Percentiles rank a stretch among this genome's conserved stretches.
Evolutionary conservation across 306 rosid species (phyloP).

Genomic region (Acacia crassicarpa): DNA sequence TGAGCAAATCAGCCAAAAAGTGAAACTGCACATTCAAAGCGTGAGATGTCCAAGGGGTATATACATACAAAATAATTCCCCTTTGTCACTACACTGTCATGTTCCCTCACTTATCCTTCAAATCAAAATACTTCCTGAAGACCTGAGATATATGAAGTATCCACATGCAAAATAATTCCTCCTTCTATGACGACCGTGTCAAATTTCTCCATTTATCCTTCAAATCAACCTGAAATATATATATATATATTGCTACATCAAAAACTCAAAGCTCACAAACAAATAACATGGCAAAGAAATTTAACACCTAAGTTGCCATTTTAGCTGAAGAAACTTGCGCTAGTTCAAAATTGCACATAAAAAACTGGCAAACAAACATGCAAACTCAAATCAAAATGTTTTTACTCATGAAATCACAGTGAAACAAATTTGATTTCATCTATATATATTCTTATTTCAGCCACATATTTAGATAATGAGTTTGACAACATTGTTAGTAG

Average conservation of each 20-base stretch:
- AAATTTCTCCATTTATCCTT: slow-evolving; percentile 95
- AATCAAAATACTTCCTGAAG: neutral
- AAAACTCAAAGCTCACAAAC: neutral
- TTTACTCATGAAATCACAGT: too few species aligned
- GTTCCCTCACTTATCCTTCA: neutral
- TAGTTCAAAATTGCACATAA: neutral
- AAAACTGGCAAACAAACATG: neutral
- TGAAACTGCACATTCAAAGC: neutral
- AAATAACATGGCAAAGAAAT: slow-evolving; percentile 16
- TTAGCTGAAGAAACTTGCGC: neutral
- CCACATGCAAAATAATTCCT: slow-evolving; percentile 33
- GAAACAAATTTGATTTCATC: too few species aligned
- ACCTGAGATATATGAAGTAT: neutral
- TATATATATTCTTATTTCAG: neutral
- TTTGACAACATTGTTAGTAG: neutral
- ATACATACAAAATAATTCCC: slow-evolving; percentile 6
- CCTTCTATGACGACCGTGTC: slow-evolving; percentile 32
- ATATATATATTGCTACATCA: too few species aligned
- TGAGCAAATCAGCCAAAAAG: neutral
- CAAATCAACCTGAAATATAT: slow-evolving; percentile 87
- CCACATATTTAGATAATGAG: neutral
- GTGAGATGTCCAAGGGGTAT: neutral
- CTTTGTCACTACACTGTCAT: slow-evolving; percentile 15
- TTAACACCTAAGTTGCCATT: neutral
- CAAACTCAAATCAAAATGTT: neutral